Base-by-base conservation (phyloP, 2,329 filamentous ascomycete genomes). In the Hypoxylon rubiginosum region DNA sequence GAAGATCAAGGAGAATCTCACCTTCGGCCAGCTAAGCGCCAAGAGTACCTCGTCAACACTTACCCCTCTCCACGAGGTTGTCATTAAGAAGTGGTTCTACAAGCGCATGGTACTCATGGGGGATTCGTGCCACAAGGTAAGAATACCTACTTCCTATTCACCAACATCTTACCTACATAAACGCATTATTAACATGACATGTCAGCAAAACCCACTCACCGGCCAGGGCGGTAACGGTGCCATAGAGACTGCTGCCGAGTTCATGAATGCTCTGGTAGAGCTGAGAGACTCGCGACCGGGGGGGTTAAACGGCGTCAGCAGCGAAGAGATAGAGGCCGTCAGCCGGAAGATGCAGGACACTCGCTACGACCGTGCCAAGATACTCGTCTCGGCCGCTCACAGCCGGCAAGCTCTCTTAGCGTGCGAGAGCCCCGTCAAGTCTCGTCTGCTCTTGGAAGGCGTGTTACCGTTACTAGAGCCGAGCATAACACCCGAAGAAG, bases 61-160 rank as follows among this genome's bases (percentile, higher is more conserved):
- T 26, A 77, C 76, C 1, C 69, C 77, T 0, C 52, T 81, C 1
- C 78, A 77, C 13, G 78, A 80, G 36, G 58, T 74, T 15, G 74
- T 78, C 2, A 77, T 69, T 34, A 69, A 77, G n/a, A 75, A 74
- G 46, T 80, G 78, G 78, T 72, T 73, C 56, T 77, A 74, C 54
- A 56, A 71, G 7, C 68, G 77, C 2, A 76, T 79, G 8, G 61
- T 79, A 0, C 67, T 68, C 3, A 64, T 79, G 1, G 78, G 78
- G 3, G 78, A 80, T 45, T 70, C 77, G 0, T 73, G 67, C 1
- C 78, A 80, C 60, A 80, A 80, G 74, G 75, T 76, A 36, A 59
- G 49, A 10, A 24, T n/a, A n/a, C n/a, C n/a, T n/a, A n/a, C n/a
- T n/a, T n/a, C n/a, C n/a, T n/a, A 49, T 19, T 43, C 11, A 11